Conservation (phyloP, 2,329 filamentous ascomycete species). For the Clonostachys sp. region DNA sequence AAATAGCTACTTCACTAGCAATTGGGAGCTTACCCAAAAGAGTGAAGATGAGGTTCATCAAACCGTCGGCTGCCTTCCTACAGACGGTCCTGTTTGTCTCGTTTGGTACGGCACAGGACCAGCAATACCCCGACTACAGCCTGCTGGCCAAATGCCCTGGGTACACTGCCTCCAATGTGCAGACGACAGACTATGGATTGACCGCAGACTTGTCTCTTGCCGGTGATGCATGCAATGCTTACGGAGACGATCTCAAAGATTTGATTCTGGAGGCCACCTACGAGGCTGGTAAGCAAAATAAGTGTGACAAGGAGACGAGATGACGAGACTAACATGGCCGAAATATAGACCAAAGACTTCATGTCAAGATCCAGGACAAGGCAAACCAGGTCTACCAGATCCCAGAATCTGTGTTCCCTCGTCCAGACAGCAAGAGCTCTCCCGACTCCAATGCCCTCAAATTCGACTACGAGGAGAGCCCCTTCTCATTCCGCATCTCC, state of each 20-base stretch:
- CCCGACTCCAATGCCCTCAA: conserved; percentile 35
- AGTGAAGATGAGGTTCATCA: no score
- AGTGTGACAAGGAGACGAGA: conserved; percentile 53
- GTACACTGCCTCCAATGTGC: conserved; percentile 60
- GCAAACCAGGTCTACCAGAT: conserved; percentile 71
- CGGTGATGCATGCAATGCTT: conserved; percentile 69
- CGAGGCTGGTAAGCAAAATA: conserved; percentile 16
- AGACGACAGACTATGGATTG: conserved; percentile 46
- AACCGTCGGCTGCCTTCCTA: no score
- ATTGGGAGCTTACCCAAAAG: no score
- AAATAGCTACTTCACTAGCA: no score
- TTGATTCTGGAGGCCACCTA: conserved; percentile 58
- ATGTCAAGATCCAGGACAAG: conserved; percentile 70
- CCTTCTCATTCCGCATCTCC: conserved; percentile 64
- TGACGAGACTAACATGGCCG: not conserved
- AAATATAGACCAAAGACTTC: conserved; percentile 58
- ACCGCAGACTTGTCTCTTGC: conserved; percentile 68
- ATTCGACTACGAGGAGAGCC: conserved; percentile 36
- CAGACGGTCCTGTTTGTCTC: no score
- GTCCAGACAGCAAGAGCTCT: conserved; percentile 24
- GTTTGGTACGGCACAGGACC: no score
- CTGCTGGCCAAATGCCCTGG: conserved; percentile 54
- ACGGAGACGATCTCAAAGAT: conserved; percentile 68
- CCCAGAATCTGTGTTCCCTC: conserved; percentile 62
- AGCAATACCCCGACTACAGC: conserved; percentile 2